These are phyloP conservation scores for Starmerella gropengiesseri DNA, from an alignment of 805 yeast genomes.

Conservation along the genomic window DNA sequence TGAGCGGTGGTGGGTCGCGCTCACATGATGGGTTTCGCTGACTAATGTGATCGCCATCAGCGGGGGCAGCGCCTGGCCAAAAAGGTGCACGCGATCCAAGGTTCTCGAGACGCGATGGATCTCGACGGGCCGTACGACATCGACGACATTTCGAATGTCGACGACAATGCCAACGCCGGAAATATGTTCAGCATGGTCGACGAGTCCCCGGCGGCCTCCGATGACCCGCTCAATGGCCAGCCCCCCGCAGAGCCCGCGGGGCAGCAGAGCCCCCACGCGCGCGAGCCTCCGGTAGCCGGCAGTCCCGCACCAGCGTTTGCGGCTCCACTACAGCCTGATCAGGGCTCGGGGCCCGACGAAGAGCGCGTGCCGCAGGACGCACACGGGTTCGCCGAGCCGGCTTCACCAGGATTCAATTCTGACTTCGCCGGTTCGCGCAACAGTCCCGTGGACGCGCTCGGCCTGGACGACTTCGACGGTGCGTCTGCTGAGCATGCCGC, in stretches of 20 bases:
- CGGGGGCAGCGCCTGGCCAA: background rate
- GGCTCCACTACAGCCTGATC: too few relatives aligned
- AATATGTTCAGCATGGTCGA: constrained; percentile 4
- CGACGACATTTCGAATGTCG: constrained; percentile 4
- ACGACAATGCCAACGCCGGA: constrained; percentile 7
- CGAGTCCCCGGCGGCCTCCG: constrained; percentile 4
- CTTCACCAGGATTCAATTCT: too few relatives aligned
- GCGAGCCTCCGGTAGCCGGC: background rate
- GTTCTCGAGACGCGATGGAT: constrained; percentile 11
- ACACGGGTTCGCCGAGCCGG: too few relatives aligned
- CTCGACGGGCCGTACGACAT: constrained; percentile 14
- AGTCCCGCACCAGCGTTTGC: too few relatives aligned
- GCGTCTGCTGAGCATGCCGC: too few relatives aligned
- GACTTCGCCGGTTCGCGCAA: too few relatives aligned
- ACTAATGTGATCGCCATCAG: background rate
- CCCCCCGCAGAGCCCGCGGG: background rate
- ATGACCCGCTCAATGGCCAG: background rate
- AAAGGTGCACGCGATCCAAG: background rate
- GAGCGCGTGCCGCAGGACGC: too few relatives aligned
- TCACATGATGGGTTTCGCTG: constrained; percentile 7
- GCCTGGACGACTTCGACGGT: too few relatives aligned
- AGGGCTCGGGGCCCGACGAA: too few relatives aligned
- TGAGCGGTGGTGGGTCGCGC: too few relatives aligned
- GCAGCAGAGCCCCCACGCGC: background rate
- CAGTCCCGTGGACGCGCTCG: too few relatives aligned